A percentile compares a stretch with the other conserved stretches of the same genome.
Conservation (phyloP, 192 early-diverging fungal species). For the Anaeromyces robustus region DNA sequence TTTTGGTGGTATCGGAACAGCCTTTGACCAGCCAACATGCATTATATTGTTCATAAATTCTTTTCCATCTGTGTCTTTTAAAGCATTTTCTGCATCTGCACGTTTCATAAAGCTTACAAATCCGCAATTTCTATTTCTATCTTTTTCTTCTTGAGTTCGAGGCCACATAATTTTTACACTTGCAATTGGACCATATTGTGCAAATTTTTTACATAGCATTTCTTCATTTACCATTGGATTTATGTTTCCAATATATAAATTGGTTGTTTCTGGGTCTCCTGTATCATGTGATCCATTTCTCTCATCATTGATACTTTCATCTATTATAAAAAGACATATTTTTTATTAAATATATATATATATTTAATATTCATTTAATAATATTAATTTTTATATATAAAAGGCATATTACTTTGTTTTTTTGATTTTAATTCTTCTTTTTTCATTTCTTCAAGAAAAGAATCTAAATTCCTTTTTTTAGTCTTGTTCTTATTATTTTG, state of each 20-base stretch:
- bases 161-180: constrained; percentile 96
- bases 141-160: constrained; percentile 64
- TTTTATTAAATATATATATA: too few species aligned
- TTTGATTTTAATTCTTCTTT: constrained; percentile 17
- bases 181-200: constrained; percentile 63
- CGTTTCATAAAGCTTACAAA: constrained; percentile 87
- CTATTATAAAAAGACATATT: too few species aligned
- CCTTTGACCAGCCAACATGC: constrained; percentile 73
- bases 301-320: constrained; percentile 8
- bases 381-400: too few species aligned
- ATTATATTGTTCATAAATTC: constrained; percentile 36
- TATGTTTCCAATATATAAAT: constrained; percentile 71
- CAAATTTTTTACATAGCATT: constrained; percentile 59
- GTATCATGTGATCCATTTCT: constrained; percentile 46
- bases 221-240: constrained; percentile 58
- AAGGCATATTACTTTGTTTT: not conserved
- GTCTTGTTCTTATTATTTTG: constrained; percentile 21
- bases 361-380: too few species aligned
- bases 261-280: constrained; percentile 62
- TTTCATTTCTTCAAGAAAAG: constrained; percentile 65
- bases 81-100: constrained; percentile 45
- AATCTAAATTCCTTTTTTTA: constrained; percentile 65
- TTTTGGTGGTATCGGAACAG: constrained; percentile 49
- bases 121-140: constrained; percentile 59
- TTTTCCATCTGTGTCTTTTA: constrained; percentile 57